A percentile compares a stretch with the other conserved stretches of the same genome.
These are phyloP conservation scores for Moelleriella libera DNA, from an alignment of 2,329 filamentous ascomycete genomes.

Conservation along the genomic window DNA sequence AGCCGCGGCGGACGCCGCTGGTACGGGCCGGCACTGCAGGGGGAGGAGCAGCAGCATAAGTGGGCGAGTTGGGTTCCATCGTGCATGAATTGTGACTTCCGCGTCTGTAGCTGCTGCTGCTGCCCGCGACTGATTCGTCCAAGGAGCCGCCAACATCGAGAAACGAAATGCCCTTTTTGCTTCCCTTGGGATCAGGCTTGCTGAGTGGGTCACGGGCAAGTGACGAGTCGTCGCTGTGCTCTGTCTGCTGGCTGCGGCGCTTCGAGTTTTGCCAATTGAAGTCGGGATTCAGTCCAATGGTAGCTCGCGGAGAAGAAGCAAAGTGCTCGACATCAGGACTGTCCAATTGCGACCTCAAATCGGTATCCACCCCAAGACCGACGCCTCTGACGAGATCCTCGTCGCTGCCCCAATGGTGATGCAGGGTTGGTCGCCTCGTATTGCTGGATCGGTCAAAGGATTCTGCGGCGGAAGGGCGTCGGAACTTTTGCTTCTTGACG, in stretches of 20 bases:
- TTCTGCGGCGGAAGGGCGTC: constrained; percentile 45
- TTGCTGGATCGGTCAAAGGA: constrained; percentile 39
- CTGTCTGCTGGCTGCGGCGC: constrained; percentile 17
- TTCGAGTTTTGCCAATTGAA: constrained; percentile 33
- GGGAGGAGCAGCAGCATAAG: constrained; percentile 20
- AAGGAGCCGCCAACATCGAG: constrained; percentile 75
- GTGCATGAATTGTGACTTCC: constrained; percentile 28
- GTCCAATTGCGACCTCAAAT: constrained; percentile 27
- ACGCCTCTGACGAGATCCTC: constrained; percentile 75
- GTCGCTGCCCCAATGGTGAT: constrained; percentile 73
- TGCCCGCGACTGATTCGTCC: constrained; percentile 25
- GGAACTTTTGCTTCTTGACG: constrained; percentile 77
- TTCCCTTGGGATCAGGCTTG: constrained; percentile 10
- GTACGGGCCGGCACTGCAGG: constrained; percentile 29
- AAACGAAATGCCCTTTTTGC: constrained; percentile 48
- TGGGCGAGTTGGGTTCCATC: constrained; percentile 17
- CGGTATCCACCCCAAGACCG: constrained; percentile 51
- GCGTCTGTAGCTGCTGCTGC: constrained; percentile 19
- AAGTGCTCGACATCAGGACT: constrained; percentile 14
- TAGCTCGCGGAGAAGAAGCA: constrained; percentile 20
- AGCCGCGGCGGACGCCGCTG: constrained; percentile 36
- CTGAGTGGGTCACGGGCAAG: constrained; percentile 19
- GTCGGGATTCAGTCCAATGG: constrained; percentile 20
- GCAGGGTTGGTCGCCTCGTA: constrained; percentile 32
- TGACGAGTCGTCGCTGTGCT: constrained; percentile 31